Evolutionary conservation across 345 rosid species (phyloP), one percentile per base, ranked within the genome.

Genomic region (Toxicodendron radicans): DNA sequence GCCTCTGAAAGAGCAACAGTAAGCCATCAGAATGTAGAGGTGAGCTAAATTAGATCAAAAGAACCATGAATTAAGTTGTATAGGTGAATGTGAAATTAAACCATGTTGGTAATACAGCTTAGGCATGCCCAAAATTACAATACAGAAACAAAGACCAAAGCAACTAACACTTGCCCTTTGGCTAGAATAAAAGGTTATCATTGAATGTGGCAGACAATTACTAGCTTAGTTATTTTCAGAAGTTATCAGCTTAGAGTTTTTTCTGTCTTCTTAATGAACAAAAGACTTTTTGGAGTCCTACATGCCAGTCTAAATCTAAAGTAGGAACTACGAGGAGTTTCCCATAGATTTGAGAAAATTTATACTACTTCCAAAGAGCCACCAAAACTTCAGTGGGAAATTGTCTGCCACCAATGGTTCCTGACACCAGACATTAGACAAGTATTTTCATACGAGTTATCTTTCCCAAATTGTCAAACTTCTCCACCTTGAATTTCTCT

Each of bases 401-500:
- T 38, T 38, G 16, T 43, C 17, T 8, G 49, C 75, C 48, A 11
- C 24, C 35, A 48, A 16, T 57, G 75, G 16, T 1, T 16, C 4
- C 33, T 41, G 35, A 21, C 12, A 61, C 27, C 41, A 66, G 17
- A 21, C 8, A 57, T 10, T 23, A 68, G 7, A 7, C 53, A 45
- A 53, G 32, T 41, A 12, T 61, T 73, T 38, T 51, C 14, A 35
- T 18, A 48, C 12, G 53, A 63, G 64, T 30, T n/a, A 56, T 56
- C 10, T 5, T 33, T 58, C 30, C 21, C 18, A n/a, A 30, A 9
- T 41, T 9, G 59, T 17, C 43, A 18, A 76, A 16, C 27, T 62
- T 75, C 38, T 38, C 9, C 58, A 88, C 98, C 97, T 88, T 79
- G 58, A 83, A 64, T 64, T 79, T 92, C 75, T 90, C 93, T 79